These are phyloP conservation scores for Hura crepitans DNA, from an alignment of 441 rosid species.

Conservation along the genomic window DNA sequence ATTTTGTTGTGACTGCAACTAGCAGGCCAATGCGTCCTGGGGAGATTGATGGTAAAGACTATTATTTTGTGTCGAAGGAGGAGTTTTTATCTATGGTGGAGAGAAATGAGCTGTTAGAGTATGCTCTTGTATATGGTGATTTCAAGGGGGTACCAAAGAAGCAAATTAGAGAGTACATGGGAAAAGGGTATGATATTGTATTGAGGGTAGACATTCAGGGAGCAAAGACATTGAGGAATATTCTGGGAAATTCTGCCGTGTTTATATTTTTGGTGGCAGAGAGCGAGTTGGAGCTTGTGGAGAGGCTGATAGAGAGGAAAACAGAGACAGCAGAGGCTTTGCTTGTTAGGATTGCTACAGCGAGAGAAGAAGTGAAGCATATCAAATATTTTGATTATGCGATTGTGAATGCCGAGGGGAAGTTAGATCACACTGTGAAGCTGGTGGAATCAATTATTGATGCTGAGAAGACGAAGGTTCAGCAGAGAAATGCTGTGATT, in stretches of 20 bases:
- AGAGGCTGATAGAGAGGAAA: conserved; percentile 76
- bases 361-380: conserved; percentile 78
- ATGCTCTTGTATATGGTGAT: conserved; percentile 85
- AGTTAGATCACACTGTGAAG: conserved; percentile 62
- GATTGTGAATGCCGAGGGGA: conserved; percentile 74
- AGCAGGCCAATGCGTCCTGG: conserved; percentile 69
- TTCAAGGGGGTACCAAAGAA: conserved; percentile 80
- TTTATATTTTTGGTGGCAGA: conserved; percentile 81
- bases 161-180: conserved; percentile 62
- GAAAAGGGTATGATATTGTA: conserved; percentile 61
- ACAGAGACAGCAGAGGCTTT: conserved; percentile 74
- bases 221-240: conserved; percentile 59
- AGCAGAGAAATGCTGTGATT: conserved; percentile 54
- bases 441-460: conserved; percentile 73
- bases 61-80: conserved; percentile 62
- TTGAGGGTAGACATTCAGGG: conserved; percentile 93
- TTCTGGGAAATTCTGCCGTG: conserved; percentile 60
- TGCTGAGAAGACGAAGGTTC: conserved; percentile 86
- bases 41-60: conserved; percentile 74
- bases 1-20: conserved; percentile 89
- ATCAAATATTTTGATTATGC: conserved; percentile 66
- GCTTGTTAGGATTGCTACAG: conserved; percentile 74
- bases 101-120: conserved; percentile 66
- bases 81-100: conserved; percentile 66
- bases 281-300: conserved; percentile 71